A percentile compares a stretch with the other conserved stretches of the same genome.
Conservation (phyloP, 164 flowering plant genomes). For the Pachysandra terminalis region DNA sequence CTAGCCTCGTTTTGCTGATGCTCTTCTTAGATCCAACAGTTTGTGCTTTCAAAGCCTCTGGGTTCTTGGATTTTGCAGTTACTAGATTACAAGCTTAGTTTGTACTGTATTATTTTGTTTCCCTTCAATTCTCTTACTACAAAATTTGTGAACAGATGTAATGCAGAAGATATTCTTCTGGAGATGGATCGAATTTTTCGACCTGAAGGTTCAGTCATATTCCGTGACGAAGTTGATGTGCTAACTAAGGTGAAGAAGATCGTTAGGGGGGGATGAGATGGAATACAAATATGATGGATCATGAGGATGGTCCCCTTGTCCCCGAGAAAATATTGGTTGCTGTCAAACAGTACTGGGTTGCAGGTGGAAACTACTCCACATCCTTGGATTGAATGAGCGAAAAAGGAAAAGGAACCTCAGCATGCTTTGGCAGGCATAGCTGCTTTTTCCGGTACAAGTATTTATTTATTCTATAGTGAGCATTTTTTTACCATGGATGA, state of each 20-base stretch:
- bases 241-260: conserved; percentile 65
- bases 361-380: conserved; percentile 44
- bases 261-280: conserved; percentile 73
- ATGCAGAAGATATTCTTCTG: conserved; percentile 68
- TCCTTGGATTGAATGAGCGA: conserved; percentile 32
- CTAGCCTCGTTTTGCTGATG: too few relatives aligned
- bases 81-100: not conserved
- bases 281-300: conserved; percentile 79
- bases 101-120: not conserved
- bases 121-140: not conserved
- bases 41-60: too few relatives aligned
- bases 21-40: too few relatives aligned
- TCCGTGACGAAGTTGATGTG: conserved; percentile 80
- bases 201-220: conserved; percentile 89
- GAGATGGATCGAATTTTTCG: conserved; percentile 93
- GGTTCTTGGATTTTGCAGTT: not conserved
- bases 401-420: not conserved
- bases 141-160: conserved; percentile 40
- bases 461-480: not conserved
- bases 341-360: conserved; percentile 83
- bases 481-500: too few relatives aligned
- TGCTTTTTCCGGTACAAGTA: not conserved
- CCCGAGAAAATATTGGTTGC: conserved; percentile 74
- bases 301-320: conserved; percentile 87
- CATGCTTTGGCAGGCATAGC: not conserved